Conservation (phyloP, 305 asterid species). For the Solanum chacoense region DNA sequence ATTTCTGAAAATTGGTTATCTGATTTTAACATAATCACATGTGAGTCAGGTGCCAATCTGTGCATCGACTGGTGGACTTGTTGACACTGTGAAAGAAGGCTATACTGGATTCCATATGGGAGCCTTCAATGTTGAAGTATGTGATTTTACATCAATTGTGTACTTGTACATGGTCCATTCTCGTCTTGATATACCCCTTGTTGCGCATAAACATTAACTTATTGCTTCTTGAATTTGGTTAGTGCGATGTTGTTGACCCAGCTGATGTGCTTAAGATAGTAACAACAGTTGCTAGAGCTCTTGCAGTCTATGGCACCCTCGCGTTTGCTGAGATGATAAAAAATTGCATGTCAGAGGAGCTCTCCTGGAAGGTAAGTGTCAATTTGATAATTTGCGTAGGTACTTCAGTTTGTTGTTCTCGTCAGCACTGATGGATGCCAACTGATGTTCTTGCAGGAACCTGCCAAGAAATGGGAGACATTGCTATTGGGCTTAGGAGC, state of each 20-base stretch:
- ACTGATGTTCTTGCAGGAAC: conserved; percentile 33
- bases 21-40: background rate
- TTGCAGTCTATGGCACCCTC: conserved; percentile 37
- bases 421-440: background rate
- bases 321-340: conserved; percentile 56
- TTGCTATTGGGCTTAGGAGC: conserved; percentile 54
- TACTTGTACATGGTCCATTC: background rate
- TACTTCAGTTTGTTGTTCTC: background rate
- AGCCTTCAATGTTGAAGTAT: conserved; percentile 65
- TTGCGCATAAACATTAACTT: background rate
- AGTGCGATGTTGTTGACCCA: conserved; percentile 69
- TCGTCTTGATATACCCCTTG: background rate
- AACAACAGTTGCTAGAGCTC: conserved; percentile 46
- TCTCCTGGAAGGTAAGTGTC: conserved; percentile 76
- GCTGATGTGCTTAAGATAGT: conserved; percentile 61
- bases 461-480: conserved; percentile 80
- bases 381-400: background rate
- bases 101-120: conserved; percentile 95
- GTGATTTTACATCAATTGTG: background rate
- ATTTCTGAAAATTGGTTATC: background rate
- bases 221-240: conserved; percentile 12
- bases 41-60: conserved; percentile 60
- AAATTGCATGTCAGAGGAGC: conserved; percentile 85
- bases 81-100: conserved; percentile 86
- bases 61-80: conserved; percentile 93